These are phyloP conservation scores for Hygrocybe punicea DNA, from an alignment of 768 basidiomycete species.

Conservation along the genomic window DNA sequence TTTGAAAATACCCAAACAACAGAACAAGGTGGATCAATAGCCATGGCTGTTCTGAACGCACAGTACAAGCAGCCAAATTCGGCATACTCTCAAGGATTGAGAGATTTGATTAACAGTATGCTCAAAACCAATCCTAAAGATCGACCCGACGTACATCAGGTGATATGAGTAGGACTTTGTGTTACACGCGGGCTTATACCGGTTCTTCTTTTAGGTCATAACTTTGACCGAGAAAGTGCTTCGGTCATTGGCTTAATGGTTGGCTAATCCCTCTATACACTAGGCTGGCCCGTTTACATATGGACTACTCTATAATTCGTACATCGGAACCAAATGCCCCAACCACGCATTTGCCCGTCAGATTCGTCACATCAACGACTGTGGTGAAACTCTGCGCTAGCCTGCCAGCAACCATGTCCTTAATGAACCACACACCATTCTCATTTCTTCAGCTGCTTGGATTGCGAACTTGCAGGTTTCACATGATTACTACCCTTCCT, in stretches of 20 bases:
- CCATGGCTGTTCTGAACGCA: slow-evolving; percentile 94
- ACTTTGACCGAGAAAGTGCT: slow-evolving; percentile 60
- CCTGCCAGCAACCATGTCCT: too few relatives aligned
- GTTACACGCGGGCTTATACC: slow-evolving; percentile 2
- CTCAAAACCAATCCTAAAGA: slow-evolving; percentile 78
- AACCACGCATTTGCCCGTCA: too few relatives aligned
- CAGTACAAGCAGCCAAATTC: slow-evolving; percentile 87
- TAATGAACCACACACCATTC: neutral
- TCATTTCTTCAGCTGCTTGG: neutral
- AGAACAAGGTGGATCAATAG: slow-evolving; percentile 93
- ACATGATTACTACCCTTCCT: neutral
- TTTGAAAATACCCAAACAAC: slow-evolving; percentile 92
- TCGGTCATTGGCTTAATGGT: slow-evolving; percentile 50
- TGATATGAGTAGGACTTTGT: slow-evolving; percentile 31
- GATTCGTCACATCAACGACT: too few relatives aligned
- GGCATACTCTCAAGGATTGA: slow-evolving; percentile 81
- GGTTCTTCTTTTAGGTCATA: slow-evolving; percentile 52
- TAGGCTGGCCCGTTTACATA: too few relatives aligned
- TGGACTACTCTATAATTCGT: too few relatives aligned
- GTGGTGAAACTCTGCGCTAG: too few relatives aligned
- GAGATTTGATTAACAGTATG: slow-evolving; percentile 79
- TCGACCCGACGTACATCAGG: slow-evolving; percentile 83
- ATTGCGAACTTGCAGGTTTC: neutral
- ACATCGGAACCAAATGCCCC: too few relatives aligned
- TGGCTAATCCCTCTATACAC: too few relatives aligned